These are phyloP conservation scores for Syncephalastrum sp. DNA, from an alignment of 371 early-diverging fungal genomes.

Conservation along the genomic window DNA sequence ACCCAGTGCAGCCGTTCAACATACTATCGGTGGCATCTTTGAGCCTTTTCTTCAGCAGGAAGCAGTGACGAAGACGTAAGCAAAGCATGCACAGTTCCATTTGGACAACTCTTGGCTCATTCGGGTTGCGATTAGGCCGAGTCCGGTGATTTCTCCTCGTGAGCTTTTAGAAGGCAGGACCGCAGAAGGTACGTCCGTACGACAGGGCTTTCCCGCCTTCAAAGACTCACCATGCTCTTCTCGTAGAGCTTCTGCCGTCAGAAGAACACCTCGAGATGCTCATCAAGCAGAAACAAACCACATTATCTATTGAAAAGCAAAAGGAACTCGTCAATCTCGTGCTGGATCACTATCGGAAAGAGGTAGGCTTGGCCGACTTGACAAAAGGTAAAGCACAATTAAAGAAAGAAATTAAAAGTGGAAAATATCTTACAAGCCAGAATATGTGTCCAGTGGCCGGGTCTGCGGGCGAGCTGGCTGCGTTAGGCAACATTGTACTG, in stretches of 20 bases:
- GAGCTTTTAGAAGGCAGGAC: too few species aligned
- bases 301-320: constrained; percentile 28
- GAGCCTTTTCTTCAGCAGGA: constrained; percentile 33
- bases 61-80: too few species aligned
- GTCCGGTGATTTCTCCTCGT: too few species aligned
- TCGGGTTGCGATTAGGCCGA: too few species aligned
- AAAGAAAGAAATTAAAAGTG: neutral
- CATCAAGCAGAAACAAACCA: constrained; percentile 22
- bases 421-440: constrained; percentile 9
- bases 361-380: neutral
- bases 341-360: too few species aligned
- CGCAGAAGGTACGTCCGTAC: too few species aligned
- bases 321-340: constrained; percentile 14
- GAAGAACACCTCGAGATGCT: constrained; percentile 24
- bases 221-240: neutral
- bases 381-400: neutral
- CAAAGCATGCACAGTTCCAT: too few species aligned
- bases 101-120: too few species aligned
- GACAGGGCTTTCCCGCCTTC: too few species aligned
- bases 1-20: constrained; percentile 2
- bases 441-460: neutral
- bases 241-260: constrained; percentile 29
- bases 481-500: constrained; percentile 17
- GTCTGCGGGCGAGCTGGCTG: constrained; percentile 9
- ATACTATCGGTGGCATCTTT: constrained; percentile 39